Conservation (phyloP, 1,139 yeast species). For the Yamadazyma atmosphaerica region DNA sequence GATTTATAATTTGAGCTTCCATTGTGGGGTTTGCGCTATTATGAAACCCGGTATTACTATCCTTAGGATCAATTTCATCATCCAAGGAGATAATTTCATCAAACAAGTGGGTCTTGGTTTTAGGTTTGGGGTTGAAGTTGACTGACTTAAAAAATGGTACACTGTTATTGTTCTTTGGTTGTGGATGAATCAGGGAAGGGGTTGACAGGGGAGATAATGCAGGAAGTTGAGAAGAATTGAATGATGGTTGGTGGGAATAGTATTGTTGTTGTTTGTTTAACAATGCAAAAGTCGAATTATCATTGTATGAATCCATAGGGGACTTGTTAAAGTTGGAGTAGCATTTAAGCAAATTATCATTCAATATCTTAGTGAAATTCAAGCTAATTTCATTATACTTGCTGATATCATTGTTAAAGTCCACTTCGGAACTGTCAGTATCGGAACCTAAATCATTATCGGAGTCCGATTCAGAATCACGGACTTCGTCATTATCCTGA, state of each 20-base stretch:
- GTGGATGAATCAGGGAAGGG: not conserved
- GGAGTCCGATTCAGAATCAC: constrained; percentile 8
- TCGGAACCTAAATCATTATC: constrained; percentile 3
- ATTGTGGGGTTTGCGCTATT: not conserved
- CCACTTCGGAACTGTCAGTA: constrained; percentile 7
- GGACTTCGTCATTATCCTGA: too few species aligned
- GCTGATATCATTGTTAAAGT: constrained; percentile 13
- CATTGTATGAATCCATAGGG: constrained; percentile 28
- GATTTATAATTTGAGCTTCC: not conserved
- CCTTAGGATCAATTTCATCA: constrained; percentile 21
- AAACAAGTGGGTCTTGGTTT: constrained; percentile 31
- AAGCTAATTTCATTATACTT: constrained; percentile 21
- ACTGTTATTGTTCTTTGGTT: constrained; percentile 2
- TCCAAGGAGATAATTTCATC: constrained; percentile 42
- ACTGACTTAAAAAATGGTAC: constrained; percentile 46
- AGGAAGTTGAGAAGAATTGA: not conserved
- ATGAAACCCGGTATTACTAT: constrained; percentile 7
- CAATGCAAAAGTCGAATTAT: constrained; percentile 36
- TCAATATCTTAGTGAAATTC: constrained; percentile 40
- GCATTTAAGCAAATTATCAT: constrained; percentile 40
- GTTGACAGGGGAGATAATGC: not conserved
- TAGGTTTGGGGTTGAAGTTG: constrained; percentile 35
- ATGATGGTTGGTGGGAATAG: constrained; percentile 9
- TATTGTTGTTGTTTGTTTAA: constrained; percentile 22
- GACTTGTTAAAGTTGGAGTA: constrained; percentile 27